Evolutionary conservation across 495 filamentous ascomycete genomes (phyloP).

Genomic region (Bacidia gigantensis): DNA sequence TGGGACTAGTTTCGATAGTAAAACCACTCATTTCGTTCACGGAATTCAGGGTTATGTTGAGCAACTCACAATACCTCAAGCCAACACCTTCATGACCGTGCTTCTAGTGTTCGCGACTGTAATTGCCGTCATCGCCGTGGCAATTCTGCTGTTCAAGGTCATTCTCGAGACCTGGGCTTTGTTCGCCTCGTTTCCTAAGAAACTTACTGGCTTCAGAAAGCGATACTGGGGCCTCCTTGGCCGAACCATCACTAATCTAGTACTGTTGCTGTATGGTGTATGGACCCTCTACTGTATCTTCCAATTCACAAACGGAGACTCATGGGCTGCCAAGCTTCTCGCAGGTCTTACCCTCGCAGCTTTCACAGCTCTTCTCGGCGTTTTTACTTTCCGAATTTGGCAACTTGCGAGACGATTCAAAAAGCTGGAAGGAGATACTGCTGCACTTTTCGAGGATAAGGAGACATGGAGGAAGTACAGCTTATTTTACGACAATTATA

Average conservation of each 20-base stretch:
- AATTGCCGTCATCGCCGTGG: constrained; percentile 69
- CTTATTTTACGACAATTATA: constrained; percentile 92
- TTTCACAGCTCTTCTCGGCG: constrained; percentile 65
- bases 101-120: constrained; percentile 79
- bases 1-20: constrained; percentile 20
- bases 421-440: constrained; percentile 57
- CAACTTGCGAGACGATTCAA: constrained; percentile 60
- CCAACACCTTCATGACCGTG: constrained; percentile 94
- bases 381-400: constrained; percentile 76
- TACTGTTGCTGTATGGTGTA: constrained; percentile 82
- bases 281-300: constrained; percentile 96
- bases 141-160: constrained; percentile 82
- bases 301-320: constrained; percentile 86
- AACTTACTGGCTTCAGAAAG: constrained; percentile 72
- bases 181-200: constrained; percentile 74
- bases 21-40: constrained; percentile 36
- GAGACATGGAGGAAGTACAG: constrained; percentile 90
- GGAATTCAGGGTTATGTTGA: constrained; percentile 67
- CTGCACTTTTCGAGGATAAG: constrained; percentile 72
- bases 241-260: constrained; percentile 79
- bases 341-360: constrained; percentile 66
- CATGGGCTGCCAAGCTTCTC: constrained; percentile 82
- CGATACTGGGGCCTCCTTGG: constrained; percentile 89
- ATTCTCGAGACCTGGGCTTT: constrained; percentile 86
- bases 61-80: constrained; percentile 65